Base-by-base conservation (phyloP, 2,329 filamentous ascomycete genomes). In the Curvularia hawaiiensis region DNA sequence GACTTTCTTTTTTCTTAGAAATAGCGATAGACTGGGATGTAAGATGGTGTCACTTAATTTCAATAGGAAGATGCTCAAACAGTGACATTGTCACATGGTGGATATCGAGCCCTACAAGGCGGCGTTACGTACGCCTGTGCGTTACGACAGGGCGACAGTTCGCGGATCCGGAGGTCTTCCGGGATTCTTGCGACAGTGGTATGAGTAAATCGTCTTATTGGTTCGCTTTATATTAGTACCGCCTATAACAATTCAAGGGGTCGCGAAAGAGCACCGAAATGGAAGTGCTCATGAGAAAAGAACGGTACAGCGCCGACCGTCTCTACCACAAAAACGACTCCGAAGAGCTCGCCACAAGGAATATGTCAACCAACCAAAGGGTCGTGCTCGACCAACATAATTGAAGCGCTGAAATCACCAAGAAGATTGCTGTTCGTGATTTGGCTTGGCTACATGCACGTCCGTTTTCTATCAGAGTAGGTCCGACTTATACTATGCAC, bases 281-380 rank as follows among this genome's bases (percentile, higher is more conserved):
- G 22, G 41, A n/a, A 28, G 16, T n/a, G 12, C 16, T 28, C 24
- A 8, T 14, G 26, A 26, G 26, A 14, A 8, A 6, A 28, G 24
- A 44, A 28, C 24, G 4, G 41, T 26, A 44, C 20, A 53, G 54
- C 54, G 54, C 10, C 14, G n/a, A 54, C 47, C 38, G 33, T 22
- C 33, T 20, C 35, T 39, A 44, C 20, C 43, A 24, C 38, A 16
- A 26, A 46, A 31, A 41, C 26, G 14, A 28, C 20, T 28, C 26
- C 14, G n/a, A 26, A 22, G 8, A 44, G 22, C 9, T 4, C 41
- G n/a, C 10, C 18, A 6, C 31, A 51, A 43, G 51, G 26, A 47
- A 47, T 1, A 24, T 11, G 26, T 40, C 30, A 30, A 40, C 16
- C 40, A 30, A 49, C 14, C 16, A 38, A 38, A 30, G 28, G 14